Base-by-base conservation (phyloP, 2,329 filamentous ascomycete species). In the Fusarium cicatricum region DNA sequence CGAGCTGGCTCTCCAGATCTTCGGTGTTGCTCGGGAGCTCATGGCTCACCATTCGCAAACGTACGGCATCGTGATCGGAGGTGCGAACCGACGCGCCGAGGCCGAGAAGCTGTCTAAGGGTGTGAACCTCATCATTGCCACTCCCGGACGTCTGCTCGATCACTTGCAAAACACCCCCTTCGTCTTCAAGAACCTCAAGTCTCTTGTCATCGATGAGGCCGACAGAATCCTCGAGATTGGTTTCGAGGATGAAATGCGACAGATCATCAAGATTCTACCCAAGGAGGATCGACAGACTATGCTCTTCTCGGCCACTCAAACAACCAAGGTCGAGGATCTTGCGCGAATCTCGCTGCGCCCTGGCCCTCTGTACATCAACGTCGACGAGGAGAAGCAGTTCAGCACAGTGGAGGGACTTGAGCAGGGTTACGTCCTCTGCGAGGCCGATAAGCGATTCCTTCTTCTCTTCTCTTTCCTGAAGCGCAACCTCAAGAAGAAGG, bases 281-380 rank as follows among this genome's bases (percentile, higher is more conserved):
- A 90, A 89, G 65, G 88, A 96, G 53, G 87, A 93, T 64, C 83
- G 95, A 56, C 94, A 98, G 77, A 97, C 93, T 0, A 95, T 96
- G 89, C 85, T 99, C n/a, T 99, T 99, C 82, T 97, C 92, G 12
- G 95, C 95, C 12, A 99, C 95, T 5, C 95, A 98, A 76, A 99
- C 95, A 3, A 98, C 94, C 51, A 98, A 99, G 78, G 95, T 99
- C 65, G 94, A 98, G 77, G 95, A 99, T 75, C 83, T 99, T 49
- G 95, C 95, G 1, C 85, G 95, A 61, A 96, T 99, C 72, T 99
- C 95, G 5, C 83, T 99, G 41, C 87, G 92, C 31, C 89, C 92
- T 1, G 93, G 94, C 3, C 95, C 95, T 2, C 80, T 99, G 11
- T 98, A 97, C 77, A 95, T 99, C 82, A 97, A 98, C 72, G 95